Conservation (phyloP, 768 basidiomycete genomes). For the Macrolepiota fuliginosa region DNA sequence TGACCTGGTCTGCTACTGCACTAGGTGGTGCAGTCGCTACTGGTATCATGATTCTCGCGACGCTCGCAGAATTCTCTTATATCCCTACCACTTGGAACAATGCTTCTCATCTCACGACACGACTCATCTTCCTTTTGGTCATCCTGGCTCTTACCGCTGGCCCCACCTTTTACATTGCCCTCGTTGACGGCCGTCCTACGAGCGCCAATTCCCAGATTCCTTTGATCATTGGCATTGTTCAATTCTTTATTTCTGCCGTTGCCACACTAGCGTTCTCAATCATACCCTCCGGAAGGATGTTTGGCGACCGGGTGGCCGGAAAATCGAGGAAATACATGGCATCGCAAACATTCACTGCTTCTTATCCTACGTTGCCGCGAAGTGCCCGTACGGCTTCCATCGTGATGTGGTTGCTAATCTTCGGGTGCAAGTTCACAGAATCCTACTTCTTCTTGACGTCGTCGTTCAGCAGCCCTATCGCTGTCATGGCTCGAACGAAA, state of each 20-base stretch:
- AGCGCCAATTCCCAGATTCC: constrained; percentile 58
- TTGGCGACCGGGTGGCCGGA: constrained; percentile 96
- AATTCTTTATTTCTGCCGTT: constrained; percentile 88
- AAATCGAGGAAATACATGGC: constrained; percentile 99
- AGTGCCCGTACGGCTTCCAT: constrained; percentile 81
- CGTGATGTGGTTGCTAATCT: constrained; percentile 86
- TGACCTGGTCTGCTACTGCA: constrained; percentile 95
- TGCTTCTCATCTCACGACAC: constrained; percentile 92
- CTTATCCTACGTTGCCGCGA: constrained; percentile 79
- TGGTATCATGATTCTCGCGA: constrained; percentile 90
- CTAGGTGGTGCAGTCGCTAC: constrained; percentile 96
- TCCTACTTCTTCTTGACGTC: constrained; percentile 98
- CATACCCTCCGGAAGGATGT: constrained; percentile 96
- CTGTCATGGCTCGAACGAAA: constrained; percentile 94
- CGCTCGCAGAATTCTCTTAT: constrained; percentile 92
- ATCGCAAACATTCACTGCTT: constrained; percentile 98
- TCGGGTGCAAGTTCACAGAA: constrained; percentile 94
- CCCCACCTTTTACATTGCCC: constrained; percentile 91
- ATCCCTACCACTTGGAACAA: constrained; percentile 99
- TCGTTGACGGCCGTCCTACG: constrained; percentile 65
- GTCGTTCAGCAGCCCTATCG: constrained; percentile 95
- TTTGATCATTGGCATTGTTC: constrained; percentile 88
- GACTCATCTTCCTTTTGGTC: constrained; percentile 87
- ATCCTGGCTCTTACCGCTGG: constrained; percentile 91
- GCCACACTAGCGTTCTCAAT: constrained; percentile 82